A percentile compares a stretch with the other conserved stretches of the same genome.
phyloP scores from a whole-genome alignment of 1,139 yeast species.

The Suhomyces ambrosiae region DNA sequence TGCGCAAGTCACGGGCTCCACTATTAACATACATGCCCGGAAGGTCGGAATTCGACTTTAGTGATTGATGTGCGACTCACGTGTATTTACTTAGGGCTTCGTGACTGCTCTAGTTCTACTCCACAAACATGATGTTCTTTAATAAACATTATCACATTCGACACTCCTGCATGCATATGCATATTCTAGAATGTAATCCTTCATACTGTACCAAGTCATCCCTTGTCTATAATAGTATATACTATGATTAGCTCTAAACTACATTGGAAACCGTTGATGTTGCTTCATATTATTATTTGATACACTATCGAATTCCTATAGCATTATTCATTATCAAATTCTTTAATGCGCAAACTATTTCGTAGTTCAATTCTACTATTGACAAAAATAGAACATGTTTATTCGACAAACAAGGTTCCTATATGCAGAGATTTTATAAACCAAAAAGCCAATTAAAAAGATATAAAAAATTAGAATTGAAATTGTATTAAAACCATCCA shows the following conservation, averaged over 20 bases:
- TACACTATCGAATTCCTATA: too few species aligned
- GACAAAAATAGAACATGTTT: conserved; percentile 34
- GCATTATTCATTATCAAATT: too few species aligned
- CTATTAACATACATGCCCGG: conserved; percentile 3
- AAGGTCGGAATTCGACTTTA: background rate
- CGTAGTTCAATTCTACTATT: too few species aligned
- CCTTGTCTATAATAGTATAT: too few species aligned
- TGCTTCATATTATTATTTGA: too few species aligned
- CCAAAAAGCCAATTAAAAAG: conserved; percentile 20
- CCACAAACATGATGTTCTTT: background rate
- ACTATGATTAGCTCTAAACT: too few species aligned
- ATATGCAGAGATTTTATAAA: conserved; percentile 25
- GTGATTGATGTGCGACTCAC: conserved; percentile 1
- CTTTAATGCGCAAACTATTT: too few species aligned
- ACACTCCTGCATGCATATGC: conserved; percentile 1
- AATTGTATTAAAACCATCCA: conserved; percentile 24
- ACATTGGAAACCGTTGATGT: too few species aligned
- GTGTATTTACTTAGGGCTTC: conserved; percentile 6
- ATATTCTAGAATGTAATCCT: background rate
- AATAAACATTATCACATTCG: background rate
- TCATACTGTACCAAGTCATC: too few species aligned
- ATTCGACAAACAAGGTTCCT: conserved; percentile 45
- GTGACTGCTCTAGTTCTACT: conserved; percentile 7
- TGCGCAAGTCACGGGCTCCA: conserved; percentile 6
- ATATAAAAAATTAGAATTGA: conserved; percentile 26